These are phyloP conservation scores for Spatholobus suberectus DNA, from an alignment of 306 rosid genomes.

Conservation along the genomic window DNA sequence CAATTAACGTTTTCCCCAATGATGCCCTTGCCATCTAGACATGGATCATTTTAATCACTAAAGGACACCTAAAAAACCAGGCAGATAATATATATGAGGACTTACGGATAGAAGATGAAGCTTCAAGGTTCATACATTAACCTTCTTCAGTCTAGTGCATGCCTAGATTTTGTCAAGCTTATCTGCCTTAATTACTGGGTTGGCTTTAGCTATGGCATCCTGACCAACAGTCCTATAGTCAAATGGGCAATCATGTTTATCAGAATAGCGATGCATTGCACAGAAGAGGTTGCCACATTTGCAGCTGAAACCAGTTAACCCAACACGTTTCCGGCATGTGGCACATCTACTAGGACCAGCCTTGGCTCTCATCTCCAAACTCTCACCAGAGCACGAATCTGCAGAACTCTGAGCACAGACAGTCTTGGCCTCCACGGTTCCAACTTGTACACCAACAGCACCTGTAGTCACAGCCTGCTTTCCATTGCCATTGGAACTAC, in stretches of 20 bases:
- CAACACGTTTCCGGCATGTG: slow-evolving; percentile 74
- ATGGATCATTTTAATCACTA: slow-evolving; percentile 41
- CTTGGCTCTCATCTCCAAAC: slow-evolving; percentile 53
- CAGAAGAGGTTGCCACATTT: slow-evolving; percentile 75
- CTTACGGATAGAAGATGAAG: slow-evolving; percentile 49
- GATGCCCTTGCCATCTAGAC: slow-evolving; percentile 52
- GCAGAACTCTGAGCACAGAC: slow-evolving; percentile 42
- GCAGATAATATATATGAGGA: slow-evolving; percentile 45
- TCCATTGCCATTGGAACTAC: slow-evolving; percentile 43
- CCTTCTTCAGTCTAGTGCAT: slow-evolving; percentile 36
- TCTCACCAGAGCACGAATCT: slow-evolving; percentile 50
- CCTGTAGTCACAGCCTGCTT: slow-evolving; percentile 50
- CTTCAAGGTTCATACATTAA: slow-evolving; percentile 43
- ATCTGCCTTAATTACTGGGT: slow-evolving; percentile 78
- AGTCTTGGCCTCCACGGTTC: slow-evolving; percentile 43
- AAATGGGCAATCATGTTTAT: slow-evolving; percentile 69
- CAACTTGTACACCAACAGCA: slow-evolving; percentile 49
- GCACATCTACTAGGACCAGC: slow-evolving; percentile 63
- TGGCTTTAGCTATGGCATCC: slow-evolving; percentile 80
- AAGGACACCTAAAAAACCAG: slow-evolving; percentile 56
- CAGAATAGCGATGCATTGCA: slow-evolving; percentile 71
- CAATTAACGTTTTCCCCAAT: slow-evolving; percentile 53
- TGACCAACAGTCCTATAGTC: slow-evolving; percentile 67
- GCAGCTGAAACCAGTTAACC: slow-evolving; percentile 81
- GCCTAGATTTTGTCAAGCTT: slow-evolving; percentile 80